Percentiles rank a stretch among this genome's conserved stretches.
Conservation (phyloP, 495 filamentous ascomycete genomes). For the Penicillium nucicola region DNA sequence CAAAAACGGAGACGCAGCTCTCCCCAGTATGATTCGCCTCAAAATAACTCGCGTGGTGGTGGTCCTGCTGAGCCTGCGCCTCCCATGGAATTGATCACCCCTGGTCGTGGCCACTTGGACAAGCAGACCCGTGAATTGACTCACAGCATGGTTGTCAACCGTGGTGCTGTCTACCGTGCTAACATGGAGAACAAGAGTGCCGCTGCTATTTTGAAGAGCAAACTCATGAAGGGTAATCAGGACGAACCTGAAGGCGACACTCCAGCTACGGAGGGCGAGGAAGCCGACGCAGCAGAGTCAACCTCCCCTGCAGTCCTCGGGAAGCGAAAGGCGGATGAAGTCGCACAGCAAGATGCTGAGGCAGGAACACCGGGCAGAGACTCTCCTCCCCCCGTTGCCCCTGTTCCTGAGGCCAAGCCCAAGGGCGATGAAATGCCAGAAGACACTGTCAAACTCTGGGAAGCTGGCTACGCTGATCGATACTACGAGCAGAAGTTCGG, state of each 20-base stretch:
- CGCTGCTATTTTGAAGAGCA: conserved; percentile 81
- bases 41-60: conserved; percentile 28
- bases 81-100: conserved; percentile 56
- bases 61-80: conserved; percentile 42
- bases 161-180: conserved; percentile 67
- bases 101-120: conserved; percentile 54
- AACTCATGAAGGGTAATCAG: conserved; percentile 55
- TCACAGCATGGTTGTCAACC: conserved; percentile 87
- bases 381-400: conserved; percentile 40
- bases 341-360: conserved; percentile 59
- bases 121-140: conserved; percentile 63
- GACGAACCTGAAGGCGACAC: conserved; percentile 16
- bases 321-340: conserved; percentile 60
- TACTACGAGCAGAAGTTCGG: conserved; percentile 98
- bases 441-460: conserved; percentile 91
- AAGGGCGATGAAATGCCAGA: conserved; percentile 59
- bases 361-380: conserved; percentile 56
- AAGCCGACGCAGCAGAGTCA: conserved; percentile 18
- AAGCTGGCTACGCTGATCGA: conserved; percentile 87
- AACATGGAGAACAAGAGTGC: conserved; percentile 93
- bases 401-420: conserved; percentile 29
- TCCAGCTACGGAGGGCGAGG: conserved; percentile 9
- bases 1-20: conserved; percentile 45
- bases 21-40: conserved; percentile 37
- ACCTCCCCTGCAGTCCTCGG: conserved; percentile 49